Evolutionary conservation across 2,329 filamentous ascomycete species (phyloP).

Genomic region (Apiospora rasikravindrae): DNA sequence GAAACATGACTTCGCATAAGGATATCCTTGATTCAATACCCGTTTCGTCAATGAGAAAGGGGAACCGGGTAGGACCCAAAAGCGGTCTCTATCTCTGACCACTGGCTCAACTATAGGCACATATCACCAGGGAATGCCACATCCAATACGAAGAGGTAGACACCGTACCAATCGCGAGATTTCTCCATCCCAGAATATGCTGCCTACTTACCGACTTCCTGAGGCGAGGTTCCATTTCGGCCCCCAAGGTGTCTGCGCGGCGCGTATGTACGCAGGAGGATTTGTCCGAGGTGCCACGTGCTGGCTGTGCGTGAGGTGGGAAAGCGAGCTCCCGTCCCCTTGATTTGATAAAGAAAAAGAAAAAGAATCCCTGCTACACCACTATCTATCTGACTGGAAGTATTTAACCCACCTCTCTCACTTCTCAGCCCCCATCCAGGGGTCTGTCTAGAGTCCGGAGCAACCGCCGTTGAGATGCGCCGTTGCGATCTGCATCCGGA

Average conservation of each 20-base stretch:
- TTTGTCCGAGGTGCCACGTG: constrained; percentile 2
- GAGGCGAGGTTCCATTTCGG: not conserved
- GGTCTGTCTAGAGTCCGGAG: constrained; percentile 3
- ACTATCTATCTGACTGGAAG: not conserved
- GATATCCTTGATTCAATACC: not conserved
- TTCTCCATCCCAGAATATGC: not conserved
- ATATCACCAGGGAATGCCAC: not conserved
- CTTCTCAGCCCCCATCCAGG: not conserved
- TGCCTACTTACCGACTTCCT: not conserved
- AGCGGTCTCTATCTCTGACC: too few species aligned
- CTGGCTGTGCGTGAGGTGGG: not conserved
- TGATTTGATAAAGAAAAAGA: not conserved
- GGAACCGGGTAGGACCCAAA: too few species aligned
- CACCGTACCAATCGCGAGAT: not conserved
- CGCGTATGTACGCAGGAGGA: not conserved
- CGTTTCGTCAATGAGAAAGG: too few species aligned
- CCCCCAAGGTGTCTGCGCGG: not conserved
- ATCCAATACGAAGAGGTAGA: too few species aligned
- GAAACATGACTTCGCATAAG: not conserved
- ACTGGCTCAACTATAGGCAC: not conserved
- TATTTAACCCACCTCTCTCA: not conserved
- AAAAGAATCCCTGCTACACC: not conserved
- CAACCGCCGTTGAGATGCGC: not conserved
- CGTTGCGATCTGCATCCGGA: not conserved
- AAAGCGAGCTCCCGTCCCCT: not conserved